phyloP scores from a whole-genome alignment of 768 basidiomycete genomes.

The Leccinum longicurvipes region DNA sequence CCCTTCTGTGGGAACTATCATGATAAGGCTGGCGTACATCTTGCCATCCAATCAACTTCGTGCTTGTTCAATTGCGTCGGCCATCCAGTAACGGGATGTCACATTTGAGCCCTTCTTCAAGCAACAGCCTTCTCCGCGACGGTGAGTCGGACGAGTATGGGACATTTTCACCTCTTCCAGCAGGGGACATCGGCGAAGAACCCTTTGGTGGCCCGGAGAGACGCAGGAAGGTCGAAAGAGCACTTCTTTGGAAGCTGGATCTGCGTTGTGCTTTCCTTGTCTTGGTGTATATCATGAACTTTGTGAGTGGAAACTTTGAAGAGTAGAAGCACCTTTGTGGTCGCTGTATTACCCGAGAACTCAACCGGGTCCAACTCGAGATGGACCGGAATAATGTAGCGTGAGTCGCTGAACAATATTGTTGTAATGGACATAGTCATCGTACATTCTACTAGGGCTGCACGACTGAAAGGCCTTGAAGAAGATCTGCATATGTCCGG shows the following conservation, averaged over 20 bases:
- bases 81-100: not conserved
- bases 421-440: not conserved
- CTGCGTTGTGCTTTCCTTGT: slow-evolving; percentile 42
- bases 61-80: not conserved
- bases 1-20: too few species aligned
- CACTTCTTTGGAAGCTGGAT: slow-evolving; percentile 43
- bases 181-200: slow-evolving; percentile 19
- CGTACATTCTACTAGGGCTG: slow-evolving; percentile 44
- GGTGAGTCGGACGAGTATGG: not conserved
- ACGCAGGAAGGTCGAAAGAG: slow-evolving; percentile 37
- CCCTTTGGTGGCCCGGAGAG: slow-evolving; percentile 38
- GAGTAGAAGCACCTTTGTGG: not conserved
- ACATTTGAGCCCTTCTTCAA: not conserved
- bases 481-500: slow-evolving; percentile 58
- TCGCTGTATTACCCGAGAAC: too few species aligned
- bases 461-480: slow-evolving; percentile 67
- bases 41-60: too few species aligned
- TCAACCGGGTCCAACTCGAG: slow-evolving; percentile 24
- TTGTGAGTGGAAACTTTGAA: slow-evolving; percentile 31
- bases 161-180: slow-evolving; percentile 1
- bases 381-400: slow-evolving; percentile 68
- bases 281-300: slow-evolving; percentile 47
- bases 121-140: not conserved
- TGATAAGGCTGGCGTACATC: too few species aligned
- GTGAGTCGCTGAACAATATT: slow-evolving; percentile 34